These are phyloP conservation scores for Plasmodium vivax DNA, from an alignment of 169 alveolate species.

Conservation along the genomic window DNA sequence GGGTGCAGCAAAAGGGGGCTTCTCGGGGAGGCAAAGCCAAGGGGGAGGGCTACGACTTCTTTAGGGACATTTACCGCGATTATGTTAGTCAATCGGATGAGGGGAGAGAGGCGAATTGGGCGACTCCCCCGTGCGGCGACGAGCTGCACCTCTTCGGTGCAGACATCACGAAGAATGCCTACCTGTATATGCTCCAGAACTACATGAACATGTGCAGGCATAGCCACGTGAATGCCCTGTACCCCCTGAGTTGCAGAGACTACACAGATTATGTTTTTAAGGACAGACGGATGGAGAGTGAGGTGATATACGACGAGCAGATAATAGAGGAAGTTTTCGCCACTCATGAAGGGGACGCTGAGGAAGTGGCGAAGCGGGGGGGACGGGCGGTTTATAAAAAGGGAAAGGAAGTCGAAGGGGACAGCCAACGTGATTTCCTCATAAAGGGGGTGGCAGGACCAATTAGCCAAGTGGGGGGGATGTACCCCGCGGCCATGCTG, in stretches of 20 bases:
- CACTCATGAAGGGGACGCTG: background rate
- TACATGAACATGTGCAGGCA: slow-evolving; percentile 13
- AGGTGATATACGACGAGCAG: slow-evolving; percentile 36
- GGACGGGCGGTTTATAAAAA: background rate
- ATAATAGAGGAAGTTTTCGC: slow-evolving; percentile 37
- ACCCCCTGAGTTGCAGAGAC: slow-evolving; percentile 28
- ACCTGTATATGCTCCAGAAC: slow-evolving; percentile 27
- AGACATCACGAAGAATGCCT: slow-evolving; percentile 26
- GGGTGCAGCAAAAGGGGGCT: background rate
- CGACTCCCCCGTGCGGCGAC: background rate
- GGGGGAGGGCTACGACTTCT: background rate
- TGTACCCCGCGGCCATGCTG: background rate
- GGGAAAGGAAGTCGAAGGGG: background rate
- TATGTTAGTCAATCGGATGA: background rate
- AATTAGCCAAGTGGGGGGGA: background rate
- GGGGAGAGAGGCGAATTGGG: background rate
- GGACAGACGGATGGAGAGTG: slow-evolving; percentile 13
- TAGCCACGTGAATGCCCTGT: background rate
- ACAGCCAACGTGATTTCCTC: background rate
- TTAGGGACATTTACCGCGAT: slow-evolving; percentile 31
- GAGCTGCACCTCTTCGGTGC: slow-evolving; percentile 45
- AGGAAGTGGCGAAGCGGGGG: background rate
- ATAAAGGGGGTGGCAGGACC: background rate
- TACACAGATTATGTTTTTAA: slow-evolving; percentile 36
- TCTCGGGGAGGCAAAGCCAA: background rate